These are phyloP conservation scores for Cyclotella choctawhatcheeana DNA, from an alignment of 108 stramenopile genomes.

Conservation along the genomic window DNA sequence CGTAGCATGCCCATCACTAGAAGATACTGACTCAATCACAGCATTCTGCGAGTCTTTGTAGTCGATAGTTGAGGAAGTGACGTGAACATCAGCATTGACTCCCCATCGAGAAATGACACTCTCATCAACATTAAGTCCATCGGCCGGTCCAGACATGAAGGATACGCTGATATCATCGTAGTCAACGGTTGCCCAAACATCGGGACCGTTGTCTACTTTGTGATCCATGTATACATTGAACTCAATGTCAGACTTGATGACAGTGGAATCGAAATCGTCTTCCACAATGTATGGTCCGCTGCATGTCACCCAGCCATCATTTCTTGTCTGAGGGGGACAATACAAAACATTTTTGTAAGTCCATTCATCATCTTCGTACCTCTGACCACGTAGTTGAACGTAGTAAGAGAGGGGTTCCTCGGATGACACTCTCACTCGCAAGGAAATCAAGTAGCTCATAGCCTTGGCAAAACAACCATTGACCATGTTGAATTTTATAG, in stretches of 20 bases:
- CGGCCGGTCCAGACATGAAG: constrained; percentile 40
- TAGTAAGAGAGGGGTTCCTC: neutral
- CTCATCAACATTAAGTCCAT: constrained; percentile 32
- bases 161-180: constrained; percentile 51
- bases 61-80: constrained; percentile 60
- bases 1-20: constrained; percentile 43
- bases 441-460: constrained; percentile 26
- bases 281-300: constrained; percentile 31
- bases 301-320: constrained; percentile 42
- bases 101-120: constrained; percentile 42
- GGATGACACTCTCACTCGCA: constrained; percentile 24
- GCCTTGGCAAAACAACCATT: constrained; percentile 36
- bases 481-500: constrained; percentile 16
- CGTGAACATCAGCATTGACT: constrained; percentile 55
- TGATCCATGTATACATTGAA: constrained; percentile 14
- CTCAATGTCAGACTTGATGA: neutral
- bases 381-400: constrained; percentile 21
- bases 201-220: constrained; percentile 17
- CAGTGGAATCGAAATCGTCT: constrained; percentile 1
- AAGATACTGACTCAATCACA: constrained; percentile 24
- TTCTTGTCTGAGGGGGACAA: constrained; percentile 13
- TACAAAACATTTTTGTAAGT: constrained; percentile 12
- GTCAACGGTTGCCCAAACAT: constrained; percentile 30
- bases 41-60: constrained; percentile 47
- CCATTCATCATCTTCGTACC: constrained; percentile 26